Base-by-base conservation (phyloP, 164 flowering plant genomes). In the Malania oleifera region DNA sequence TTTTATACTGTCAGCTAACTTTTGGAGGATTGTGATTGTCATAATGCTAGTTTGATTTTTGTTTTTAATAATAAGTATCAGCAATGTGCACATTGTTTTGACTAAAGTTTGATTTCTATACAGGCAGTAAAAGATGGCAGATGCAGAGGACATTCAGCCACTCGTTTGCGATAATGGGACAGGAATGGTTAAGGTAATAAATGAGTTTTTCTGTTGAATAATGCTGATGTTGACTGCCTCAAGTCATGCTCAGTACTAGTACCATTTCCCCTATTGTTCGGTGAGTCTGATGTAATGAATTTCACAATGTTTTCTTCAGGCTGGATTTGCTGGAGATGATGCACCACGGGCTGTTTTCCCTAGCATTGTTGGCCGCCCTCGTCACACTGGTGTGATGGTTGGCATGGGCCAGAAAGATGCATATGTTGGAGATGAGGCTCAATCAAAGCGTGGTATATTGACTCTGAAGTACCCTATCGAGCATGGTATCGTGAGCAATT, bases 381-480 rank as follows among this genome's bases (percentile, higher is more conserved):
- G 89, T 52, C 89, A 81, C 66, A 83, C 89, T 2, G 89, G 89
- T 54, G 89, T 81, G 73, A 83, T 83, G 89, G 89, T 83, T 64
- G 89, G 89, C n/a, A 83, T 83, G 88, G 88, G 88, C 34, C 88
- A 83, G 70, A 83, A 83, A 55, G 89, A 83, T 72, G 85, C 88
- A 0, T 81, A 81, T 63, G 89, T 83, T 35, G 89, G 89, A 24
- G 90, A 82, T 69, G 91, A 84, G 61, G 91, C 91, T 53, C 85
- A 82, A 26, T 84, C 91, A 34, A 85, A 85, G 73, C 69, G 91
- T 49, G 91, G 91, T 75, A 85, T 85, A 22, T 71, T 85, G 31
- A 81, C 91, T 12, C 54, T 85, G 66, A 82, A 82, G 60, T 85
- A 82, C 69, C 88, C 91, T 1, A 85, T 85, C 57, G 87, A 82